Percentiles rank a stretch among this genome's conserved stretches.
Evolutionary conservation across 106 monocot genomes (phyloP).

Genomic region (Xerophyta viscosa): DNA sequence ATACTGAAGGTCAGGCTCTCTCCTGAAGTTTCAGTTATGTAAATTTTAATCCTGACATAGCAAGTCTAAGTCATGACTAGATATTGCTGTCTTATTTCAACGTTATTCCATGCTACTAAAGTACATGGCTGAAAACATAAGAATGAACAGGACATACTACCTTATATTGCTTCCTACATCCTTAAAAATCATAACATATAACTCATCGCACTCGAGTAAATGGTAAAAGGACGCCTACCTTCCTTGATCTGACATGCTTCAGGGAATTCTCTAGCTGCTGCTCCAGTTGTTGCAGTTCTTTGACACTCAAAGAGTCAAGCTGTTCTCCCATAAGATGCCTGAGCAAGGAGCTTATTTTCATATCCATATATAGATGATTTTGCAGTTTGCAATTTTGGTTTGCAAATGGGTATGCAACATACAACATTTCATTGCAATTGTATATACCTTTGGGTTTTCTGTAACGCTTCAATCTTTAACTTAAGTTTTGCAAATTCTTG

Average conservation of each 20-base stretch:
- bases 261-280: constrained; percentile 43
- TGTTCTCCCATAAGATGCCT: constrained; percentile 54
- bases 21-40: no score
- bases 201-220: no score
- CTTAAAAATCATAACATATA: background rate
- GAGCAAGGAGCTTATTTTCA: background rate
- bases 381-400: no score
- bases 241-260: constrained; percentile 42
- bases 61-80: no score
- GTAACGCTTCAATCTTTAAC: constrained; percentile 36
- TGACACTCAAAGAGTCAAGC: constrained; percentile 25
- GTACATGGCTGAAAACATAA: no score
- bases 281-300: constrained; percentile 47
- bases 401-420: no score
- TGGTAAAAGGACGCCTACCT: constrained; percentile 19
- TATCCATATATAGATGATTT: background rate
- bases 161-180: no score
- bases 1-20: no score
- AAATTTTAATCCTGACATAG: no score
- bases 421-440: background rate
- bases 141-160: no score
- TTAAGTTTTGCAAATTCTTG: constrained; percentile 34
- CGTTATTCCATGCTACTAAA: no score
- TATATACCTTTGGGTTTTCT: constrained; percentile 48
- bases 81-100: no score